Base-by-base conservation (phyloP, 352 stramenopile species). In the Phytopythium sindhum region DNA sequence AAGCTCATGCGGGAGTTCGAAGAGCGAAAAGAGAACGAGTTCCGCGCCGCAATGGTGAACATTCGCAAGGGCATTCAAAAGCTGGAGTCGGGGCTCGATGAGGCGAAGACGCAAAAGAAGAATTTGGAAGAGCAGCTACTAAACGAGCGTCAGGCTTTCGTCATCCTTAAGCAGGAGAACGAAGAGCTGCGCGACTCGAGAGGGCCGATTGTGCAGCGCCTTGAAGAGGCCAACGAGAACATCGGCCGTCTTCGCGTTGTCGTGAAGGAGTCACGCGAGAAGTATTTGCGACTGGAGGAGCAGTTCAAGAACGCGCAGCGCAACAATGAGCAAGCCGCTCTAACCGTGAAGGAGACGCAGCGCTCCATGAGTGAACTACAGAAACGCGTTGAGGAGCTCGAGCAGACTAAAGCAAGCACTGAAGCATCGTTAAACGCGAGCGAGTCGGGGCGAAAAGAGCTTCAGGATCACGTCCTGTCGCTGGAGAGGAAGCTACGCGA, bases 61-160 rank as follows among this genome's bases (percentile, higher is more conserved):
- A 77, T 92, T 37, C 73, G 84, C 14, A 89, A 84, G 52, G 81
- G 81, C 0, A 90, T 90, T 56, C 81, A 87, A 23, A 92, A 90
- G 58, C 66, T 92, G 19, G 84, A 90, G 42, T 29, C 69, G 0
- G 73, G 72, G 5, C 60, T 89, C 0, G 74, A 90, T 1, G 65
- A 81, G 12, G 64, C 81, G 21, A 80, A 72, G 47, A 70, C 52
- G 12, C 73, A 89, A 6, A 83, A 77, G 50, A 87, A 86, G 57
- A 65, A 66, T 1, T 23, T 84, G 41, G 83, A 90, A 48, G 73
- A 80, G 52, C 74, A 89, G 35, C 42, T 89, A 11, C 51, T 78
- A 26, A 77, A 51, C 23, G 80, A 89, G 37, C 77, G 80, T 0
- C 70, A 87, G 51, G 69, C 63, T 9, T 89, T 89, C 45, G 80